A percentile compares a stretch with the other conserved stretches of the same genome.
Conservation (phyloP, 305 asterid species). For the Coffea humblotiana region DNA sequence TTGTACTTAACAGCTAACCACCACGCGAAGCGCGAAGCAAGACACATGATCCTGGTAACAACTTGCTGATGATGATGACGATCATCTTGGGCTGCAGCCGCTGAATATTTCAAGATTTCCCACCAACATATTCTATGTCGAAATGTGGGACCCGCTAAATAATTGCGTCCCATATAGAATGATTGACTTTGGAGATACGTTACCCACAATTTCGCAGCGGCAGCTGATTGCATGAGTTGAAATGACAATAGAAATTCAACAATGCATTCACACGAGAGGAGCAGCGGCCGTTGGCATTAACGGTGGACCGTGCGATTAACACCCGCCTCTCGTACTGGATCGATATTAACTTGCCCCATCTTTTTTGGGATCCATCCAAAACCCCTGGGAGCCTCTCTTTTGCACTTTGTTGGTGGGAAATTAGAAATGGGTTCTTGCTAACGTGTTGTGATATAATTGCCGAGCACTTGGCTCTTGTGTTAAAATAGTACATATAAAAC, state of each 20-base stretch:
- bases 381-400: too few species aligned
- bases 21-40: background rate
- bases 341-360: background rate
- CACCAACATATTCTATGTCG: slow-evolving; percentile 6
- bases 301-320: background rate
- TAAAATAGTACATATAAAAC: too few species aligned
- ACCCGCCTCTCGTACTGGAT: too few species aligned
- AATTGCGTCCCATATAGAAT: slow-evolving; percentile 3
- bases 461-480: too few species aligned
- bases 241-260: background rate
- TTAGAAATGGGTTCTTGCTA: too few species aligned
- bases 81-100: background rate
- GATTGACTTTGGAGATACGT: slow-evolving; percentile 3
- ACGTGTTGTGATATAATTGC: too few species aligned
- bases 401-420: too few species aligned
- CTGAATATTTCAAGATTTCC: slow-evolving; percentile 8
- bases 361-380: background rate
- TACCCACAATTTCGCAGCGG: background rate
- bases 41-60: too few species aligned
- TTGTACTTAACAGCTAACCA: background rate
- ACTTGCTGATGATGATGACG: background rate
- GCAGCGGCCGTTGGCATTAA: background rate
- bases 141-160: slow-evolving; percentile 1
- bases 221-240: background rate
- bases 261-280: background rate